Conservation (phyloP, 805 yeast genomes). For the Teunomyces funiuensis region DNA sequence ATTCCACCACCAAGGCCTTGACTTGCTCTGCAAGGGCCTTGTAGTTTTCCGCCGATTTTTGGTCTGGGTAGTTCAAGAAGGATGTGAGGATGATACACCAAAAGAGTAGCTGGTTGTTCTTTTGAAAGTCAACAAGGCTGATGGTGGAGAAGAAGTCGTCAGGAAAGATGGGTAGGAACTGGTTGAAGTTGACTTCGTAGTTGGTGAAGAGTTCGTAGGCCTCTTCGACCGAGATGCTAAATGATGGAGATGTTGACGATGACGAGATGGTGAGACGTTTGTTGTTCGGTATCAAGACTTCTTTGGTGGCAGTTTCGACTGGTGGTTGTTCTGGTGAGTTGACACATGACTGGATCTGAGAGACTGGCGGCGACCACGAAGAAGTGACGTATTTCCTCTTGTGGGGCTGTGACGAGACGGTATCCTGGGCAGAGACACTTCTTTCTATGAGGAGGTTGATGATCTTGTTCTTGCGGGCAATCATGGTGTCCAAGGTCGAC, state of each 20-base stretch:
- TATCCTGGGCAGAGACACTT: constrained; percentile 4
- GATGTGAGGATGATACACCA: constrained; percentile 43
- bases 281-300: neutral
- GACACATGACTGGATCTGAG: constrained; percentile 14
- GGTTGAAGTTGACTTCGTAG: constrained; percentile 29
- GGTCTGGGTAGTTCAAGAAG: constrained; percentile 21
- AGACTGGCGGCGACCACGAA: constrained; percentile 11
- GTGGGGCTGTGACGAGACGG: neutral
- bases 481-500: constrained; percentile 21
- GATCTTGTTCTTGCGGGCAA: constrained; percentile 21
- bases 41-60: constrained; percentile 18
- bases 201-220: constrained; percentile 17
- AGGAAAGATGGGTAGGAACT: constrained; percentile 32
- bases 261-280: constrained; percentile 1
- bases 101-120: constrained; percentile 33
- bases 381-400: neutral
- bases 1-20: constrained; percentile 37
- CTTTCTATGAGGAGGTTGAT: constrained; percentile 14
- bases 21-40: constrained; percentile 29
- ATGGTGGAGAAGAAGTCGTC: constrained; percentile 16
- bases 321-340: constrained; percentile 9
- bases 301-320: neutral
- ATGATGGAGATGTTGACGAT: neutral
- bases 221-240: constrained; percentile 9
- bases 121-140: constrained; percentile 13